Conservation (phyloP, 2,329 filamentous ascomycete species). For the Nemania sp. region DNA sequence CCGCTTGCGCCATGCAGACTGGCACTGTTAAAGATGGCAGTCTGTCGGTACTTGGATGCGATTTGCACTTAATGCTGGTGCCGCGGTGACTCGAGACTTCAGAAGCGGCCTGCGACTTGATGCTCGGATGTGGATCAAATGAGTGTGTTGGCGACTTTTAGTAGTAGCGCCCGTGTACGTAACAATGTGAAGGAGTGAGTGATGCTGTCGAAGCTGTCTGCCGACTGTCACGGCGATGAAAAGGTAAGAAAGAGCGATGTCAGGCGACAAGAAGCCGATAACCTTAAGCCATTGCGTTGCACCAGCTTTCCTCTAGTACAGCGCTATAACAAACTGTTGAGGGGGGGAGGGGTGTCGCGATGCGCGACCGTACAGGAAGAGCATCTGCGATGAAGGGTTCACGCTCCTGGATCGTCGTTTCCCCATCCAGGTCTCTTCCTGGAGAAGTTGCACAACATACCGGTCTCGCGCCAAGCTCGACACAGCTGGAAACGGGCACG, state of each 20-base stretch:
- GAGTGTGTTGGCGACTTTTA: not conserved
- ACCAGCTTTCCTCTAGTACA: not conserved
- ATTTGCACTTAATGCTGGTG: slow-evolving; percentile 4
- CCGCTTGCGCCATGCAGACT: slow-evolving; percentile 4
- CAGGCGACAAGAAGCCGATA: slow-evolving; percentile 7
- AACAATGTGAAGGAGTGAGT: slow-evolving; percentile 2
- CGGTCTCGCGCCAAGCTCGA: slow-evolving; percentile 2
- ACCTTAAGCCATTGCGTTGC: slow-evolving; percentile 1
- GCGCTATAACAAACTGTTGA: not conserved
- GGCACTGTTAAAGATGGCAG: not conserved
- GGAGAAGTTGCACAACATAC: not conserved
- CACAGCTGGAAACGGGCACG: not conserved
- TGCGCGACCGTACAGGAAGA: slow-evolving; percentile 13
- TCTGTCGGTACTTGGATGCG: not conserved
- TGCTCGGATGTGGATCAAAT: slow-evolving; percentile 1
- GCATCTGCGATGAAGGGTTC: slow-evolving; percentile 20
- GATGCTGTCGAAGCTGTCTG: slow-evolving; percentile 27
- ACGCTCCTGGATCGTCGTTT: slow-evolving; percentile 12
- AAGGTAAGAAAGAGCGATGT: slow-evolving; percentile 12
- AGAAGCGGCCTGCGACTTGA: slow-evolving; percentile 6
- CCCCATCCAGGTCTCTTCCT: not conserved
- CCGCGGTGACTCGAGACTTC: slow-evolving; percentile 7
- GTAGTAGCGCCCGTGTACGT: not conserved
- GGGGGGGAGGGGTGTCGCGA: not conserved
- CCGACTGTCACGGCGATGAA: slow-evolving; percentile 22